These are phyloP conservation scores for Alternaria arborescens DNA, from an alignment of 2,329 filamentous ascomycete genomes.

Conservation along the genomic window DNA sequence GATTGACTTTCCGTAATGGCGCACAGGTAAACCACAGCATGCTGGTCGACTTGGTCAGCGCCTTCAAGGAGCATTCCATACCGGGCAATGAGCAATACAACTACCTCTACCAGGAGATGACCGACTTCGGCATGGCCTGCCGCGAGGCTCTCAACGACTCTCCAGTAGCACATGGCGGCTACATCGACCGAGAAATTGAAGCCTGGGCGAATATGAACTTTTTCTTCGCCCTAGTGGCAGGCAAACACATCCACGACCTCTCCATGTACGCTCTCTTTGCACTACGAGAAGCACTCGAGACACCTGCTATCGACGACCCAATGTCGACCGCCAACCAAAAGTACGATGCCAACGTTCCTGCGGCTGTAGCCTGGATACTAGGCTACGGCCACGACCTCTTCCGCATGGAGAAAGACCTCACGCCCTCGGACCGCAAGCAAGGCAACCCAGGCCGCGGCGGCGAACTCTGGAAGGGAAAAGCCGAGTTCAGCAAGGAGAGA, in stretches of 20 bases:
- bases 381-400: constrained; percentile 32
- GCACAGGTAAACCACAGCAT: constrained; percentile 18
- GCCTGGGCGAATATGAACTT: constrained; percentile 46
- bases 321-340: constrained; percentile 31
- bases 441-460: constrained; percentile 43
- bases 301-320: constrained; percentile 22
- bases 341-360: constrained; percentile 40
- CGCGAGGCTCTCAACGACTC: constrained; percentile 45
- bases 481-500: constrained; percentile 42
- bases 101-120: constrained; percentile 30
- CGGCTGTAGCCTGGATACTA: constrained; percentile 42
- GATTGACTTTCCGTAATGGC: constrained; percentile 27
- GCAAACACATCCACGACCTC: constrained; percentile 22
- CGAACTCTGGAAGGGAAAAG: constrained; percentile 40
- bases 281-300: constrained; percentile 42
- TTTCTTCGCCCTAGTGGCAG: constrained; percentile 40
- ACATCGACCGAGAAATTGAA: constrained; percentile 32
- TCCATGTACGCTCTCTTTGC: constrained; percentile 42
- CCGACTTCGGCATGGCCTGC: constrained; percentile 33
- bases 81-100: constrained; percentile 29
- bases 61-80: constrained; percentile 37
- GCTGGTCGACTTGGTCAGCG: constrained; percentile 32
- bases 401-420: constrained; percentile 38
- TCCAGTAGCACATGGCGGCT: constrained; percentile 28
- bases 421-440: constrained; percentile 34